Base-by-base conservation (phyloP, 345 rosid species). In the Pistacia integerrima region DNA sequence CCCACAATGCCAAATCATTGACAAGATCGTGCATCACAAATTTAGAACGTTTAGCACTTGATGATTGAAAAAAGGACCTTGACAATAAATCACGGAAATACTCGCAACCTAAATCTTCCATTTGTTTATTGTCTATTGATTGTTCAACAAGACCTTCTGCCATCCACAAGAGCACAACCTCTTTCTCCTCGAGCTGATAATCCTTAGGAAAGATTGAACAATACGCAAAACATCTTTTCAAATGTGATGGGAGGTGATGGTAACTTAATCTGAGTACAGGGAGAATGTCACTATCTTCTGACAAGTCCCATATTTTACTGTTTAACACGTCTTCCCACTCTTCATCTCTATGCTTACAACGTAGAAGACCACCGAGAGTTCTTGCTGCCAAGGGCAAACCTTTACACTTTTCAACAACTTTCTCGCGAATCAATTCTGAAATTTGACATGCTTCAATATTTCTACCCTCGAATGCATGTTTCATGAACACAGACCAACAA, bases 201-300 rank as follows among this genome's bases (percentile, higher is more conserved):
- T 35, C 44, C 44, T 63, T 63, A 0, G 67, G 67, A 8, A 63
- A 63, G 33, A 63, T 33, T 30, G 67, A n/a, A 60, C 86, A 82
- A 61, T 64, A 75, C 0, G 75, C 81, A 75, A 82, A 82, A 18
- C 84, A 85, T 2, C 49, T 75, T 44, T 76, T 85, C 57, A 85
- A 30, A 35, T 66, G 80, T 1, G 77, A 28, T 4, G 86, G 68
- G 2, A 86, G 72, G 71, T 63, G 67, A 13, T 30, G 44, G 17
- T 63, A 6, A 6, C 67, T 63, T 16, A 33, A 63, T 14, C 8
- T 30, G 12, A 63, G 14, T 2, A 35, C 41, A 33, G 44, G 44
- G 6, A 13, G 67, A 14, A 63, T 63, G 2, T 33, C 38, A 63
- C 44, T 63, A 30, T 63, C 44, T 4, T 63, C 44, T 14, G 44